Conservation (phyloP, 306 rosid species). For the Herpetospermum pedunculosum region DNA sequence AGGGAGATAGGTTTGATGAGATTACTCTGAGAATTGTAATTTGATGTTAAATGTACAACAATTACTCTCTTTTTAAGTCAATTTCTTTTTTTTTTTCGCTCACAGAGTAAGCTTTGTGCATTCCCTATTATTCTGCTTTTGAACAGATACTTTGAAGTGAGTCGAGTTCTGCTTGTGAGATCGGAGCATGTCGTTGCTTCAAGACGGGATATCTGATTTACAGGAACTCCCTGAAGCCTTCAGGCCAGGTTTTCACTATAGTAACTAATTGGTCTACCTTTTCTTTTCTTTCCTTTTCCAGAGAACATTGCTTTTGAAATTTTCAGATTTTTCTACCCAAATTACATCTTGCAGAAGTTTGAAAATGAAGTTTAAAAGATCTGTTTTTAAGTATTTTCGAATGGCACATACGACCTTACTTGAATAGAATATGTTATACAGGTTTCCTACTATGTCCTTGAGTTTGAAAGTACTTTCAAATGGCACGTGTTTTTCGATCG, state of each 20-base stretch:
- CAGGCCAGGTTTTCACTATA: conserved; percentile 5
- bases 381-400: not conserved
- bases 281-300: not conserved
- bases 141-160: not conserved
- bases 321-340: not conserved
- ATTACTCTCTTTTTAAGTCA: not conserved
- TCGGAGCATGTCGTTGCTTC: not conserved
- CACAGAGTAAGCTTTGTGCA: not conserved
- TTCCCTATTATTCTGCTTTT: not conserved
- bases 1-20: conserved; percentile 4
- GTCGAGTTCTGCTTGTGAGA: not conserved
- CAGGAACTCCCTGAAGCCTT: not conserved
- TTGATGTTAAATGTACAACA: conserved; percentile 7
- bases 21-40: not conserved
- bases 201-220: not conserved
- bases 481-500: not conserved
- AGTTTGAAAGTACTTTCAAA: not conserved
- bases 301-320: not conserved
- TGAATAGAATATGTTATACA: not conserved
- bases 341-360: not conserved
- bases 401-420: not conserved
- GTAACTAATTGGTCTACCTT: not conserved
- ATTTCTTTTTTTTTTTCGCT: not conserved
- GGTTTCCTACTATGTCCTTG: not conserved
- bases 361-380: not conserved